A percentile compares a stretch with the other conserved stretches of the same genome.
These are phyloP conservation scores for Beauveria australis DNA, from an alignment of 2,329 filamentous ascomycete species.

Conservation along the genomic window DNA sequence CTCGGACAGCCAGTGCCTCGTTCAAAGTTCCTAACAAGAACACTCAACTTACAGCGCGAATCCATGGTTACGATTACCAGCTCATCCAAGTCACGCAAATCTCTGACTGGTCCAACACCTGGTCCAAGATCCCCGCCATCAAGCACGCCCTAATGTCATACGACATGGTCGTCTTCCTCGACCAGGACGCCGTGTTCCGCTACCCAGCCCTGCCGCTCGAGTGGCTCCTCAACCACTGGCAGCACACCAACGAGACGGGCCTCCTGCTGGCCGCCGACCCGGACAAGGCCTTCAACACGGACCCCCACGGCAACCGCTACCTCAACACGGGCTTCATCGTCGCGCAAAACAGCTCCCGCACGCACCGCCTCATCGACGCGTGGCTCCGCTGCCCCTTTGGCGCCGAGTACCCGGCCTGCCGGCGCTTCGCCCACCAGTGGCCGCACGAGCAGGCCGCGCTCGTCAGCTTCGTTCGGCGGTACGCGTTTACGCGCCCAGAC, in stretches of 20 bases:
- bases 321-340: constrained; percentile 37
- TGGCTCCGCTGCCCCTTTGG: constrained; percentile 4
- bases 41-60: constrained; percentile 17
- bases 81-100: constrained; percentile 35
- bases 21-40: neutral
- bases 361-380: constrained; percentile 12
- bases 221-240: constrained; percentile 40
- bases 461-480: neutral
- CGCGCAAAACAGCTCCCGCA: constrained; percentile 22
- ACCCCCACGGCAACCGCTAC: constrained; percentile 25
- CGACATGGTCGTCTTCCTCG: constrained; percentile 35
- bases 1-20: no score
- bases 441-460: constrained; percentile 5
- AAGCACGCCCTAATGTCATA: constrained; percentile 30
- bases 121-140: constrained; percentile 35
- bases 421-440: constrained; percentile 1
- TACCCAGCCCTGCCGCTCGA: constrained; percentile 36
- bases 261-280: constrained; percentile 39
- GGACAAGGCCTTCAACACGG: constrained; percentile 27
- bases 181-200: constrained; percentile 34
- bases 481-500: neutral
- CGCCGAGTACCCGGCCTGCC: neutral
- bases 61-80: constrained; percentile 42
- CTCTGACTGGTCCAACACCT: constrained; percentile 34
- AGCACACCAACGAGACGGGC: constrained; percentile 29